Conservation (phyloP, 2,329 filamentous ascomycete species). For the Monosporascus sp. region DNA sequence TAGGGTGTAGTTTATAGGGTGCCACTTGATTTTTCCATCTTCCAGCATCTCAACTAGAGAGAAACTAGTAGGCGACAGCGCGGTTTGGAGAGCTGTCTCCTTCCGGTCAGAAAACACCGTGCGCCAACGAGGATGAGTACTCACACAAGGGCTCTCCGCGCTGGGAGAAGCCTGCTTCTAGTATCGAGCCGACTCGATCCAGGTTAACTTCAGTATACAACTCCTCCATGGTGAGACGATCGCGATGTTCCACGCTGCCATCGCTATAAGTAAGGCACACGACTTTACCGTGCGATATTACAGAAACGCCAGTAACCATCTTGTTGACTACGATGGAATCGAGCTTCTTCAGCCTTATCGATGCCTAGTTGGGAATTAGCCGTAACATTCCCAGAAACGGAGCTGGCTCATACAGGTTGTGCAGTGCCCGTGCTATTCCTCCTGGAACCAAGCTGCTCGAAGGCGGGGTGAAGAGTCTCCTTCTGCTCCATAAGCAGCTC, state of each 20-base stretch:
- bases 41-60: constrained; percentile 55
- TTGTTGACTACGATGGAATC: constrained; percentile 66
- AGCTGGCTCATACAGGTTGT: constrained; percentile 12
- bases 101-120: neutral
- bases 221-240: constrained; percentile 66
- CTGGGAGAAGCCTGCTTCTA: constrained; percentile 75
- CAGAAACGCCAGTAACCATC: constrained; percentile 62
- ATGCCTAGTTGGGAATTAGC: constrained; percentile 15
- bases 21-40: constrained; percentile 56
- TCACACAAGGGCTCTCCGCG: constrained; percentile 59
- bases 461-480: constrained; percentile 67
- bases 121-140: constrained; percentile 14
- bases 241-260: constrained; percentile 74
- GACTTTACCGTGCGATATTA: constrained; percentile 65
- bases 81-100: constrained; percentile 49
- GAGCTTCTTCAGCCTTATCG: constrained; percentile 51
- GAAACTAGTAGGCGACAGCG: constrained; percentile 55
- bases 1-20: constrained; percentile 44
- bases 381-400: constrained; percentile 1
- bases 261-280: constrained; percentile 73
- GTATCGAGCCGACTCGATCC: constrained; percentile 61
- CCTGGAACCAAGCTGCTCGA: constrained; percentile 66
- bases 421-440: constrained; percentile 43
- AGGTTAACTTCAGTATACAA: constrained; percentile 60
- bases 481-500: constrained; percentile 63